Base-by-base conservation (phyloP, 2,329 filamentous ascomycete species). In the Pyrenochaeta sp. region DNA sequence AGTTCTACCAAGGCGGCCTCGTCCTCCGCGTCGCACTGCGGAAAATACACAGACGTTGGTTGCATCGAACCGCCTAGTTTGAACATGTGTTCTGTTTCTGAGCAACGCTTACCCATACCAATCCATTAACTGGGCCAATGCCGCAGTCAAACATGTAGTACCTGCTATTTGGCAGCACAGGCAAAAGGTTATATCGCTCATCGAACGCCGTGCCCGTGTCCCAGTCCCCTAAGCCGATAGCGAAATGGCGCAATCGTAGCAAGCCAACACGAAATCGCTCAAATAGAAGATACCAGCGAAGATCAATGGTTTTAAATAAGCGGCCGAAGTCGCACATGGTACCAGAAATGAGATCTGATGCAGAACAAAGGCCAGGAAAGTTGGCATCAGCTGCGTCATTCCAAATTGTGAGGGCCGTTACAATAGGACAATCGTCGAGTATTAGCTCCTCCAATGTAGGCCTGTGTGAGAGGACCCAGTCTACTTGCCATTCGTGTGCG, bases 401-500 rank as follows among this genome's bases (percentile, higher is more conserved):
- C 3, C 44, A 32, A 27, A 67, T 42, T 1, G 30, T 20, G 0
- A 56, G 20, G 12, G 45, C 43, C 17, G 39, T 59, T 14, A 70
- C 45, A 18, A 80, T 78, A 0, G 74, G 68, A 46, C 79, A 82
- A 47, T 79, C 67, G 36, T 81, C 79, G 0, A 83, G 66, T 11
- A 78, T 74, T 0, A 83, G 60, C 35, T 78, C 72, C 12, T 75
- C 56, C 0, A 83, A 66, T 0, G 78, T 79, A 0, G 52, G 11
- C 4, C 61, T 69, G 3, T 82, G 68, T 0, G 72, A 73, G 0
- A 77, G 51, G 3, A 83, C 75, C 80, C 80, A 83, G 9, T 78
- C 76, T 0, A 82, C 60, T 47, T 83, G 80, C 69, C 75, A 77
- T 17, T 81, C 74, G 30, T 81, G 73, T 4, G 72, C 71, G 42